A percentile compares a stretch with the other conserved stretches of the same genome.
Evolutionary conservation across 2,329 filamentous ascomycete genomes (phyloP).

Genomic region (Fusarium sulawesiense): DNA sequence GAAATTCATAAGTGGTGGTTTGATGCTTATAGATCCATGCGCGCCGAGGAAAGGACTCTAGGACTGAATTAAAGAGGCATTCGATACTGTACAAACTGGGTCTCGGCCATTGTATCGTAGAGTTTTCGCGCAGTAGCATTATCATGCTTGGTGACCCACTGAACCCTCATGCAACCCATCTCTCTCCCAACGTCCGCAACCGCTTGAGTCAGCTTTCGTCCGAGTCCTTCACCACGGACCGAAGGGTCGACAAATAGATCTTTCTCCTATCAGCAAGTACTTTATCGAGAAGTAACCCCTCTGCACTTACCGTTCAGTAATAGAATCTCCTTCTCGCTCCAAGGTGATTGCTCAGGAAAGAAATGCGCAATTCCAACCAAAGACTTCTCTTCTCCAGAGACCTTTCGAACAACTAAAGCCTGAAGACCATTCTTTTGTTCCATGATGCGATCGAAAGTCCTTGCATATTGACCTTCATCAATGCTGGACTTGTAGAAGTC

Average conservation of each 20-base stretch:
- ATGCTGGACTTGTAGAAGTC: conserved; percentile 28
- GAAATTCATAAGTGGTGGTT: conserved; percentile 28
- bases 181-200: conserved; percentile 26
- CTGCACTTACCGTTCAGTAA: conserved; percentile 17
- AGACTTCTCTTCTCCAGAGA: neutral
- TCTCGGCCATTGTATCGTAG: conserved; percentile 33
- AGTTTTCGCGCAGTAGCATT: conserved; percentile 18
- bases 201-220: conserved; percentile 20
- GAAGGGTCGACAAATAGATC: conserved; percentile 24
- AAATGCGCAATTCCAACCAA: conserved; percentile 31
- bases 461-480: conserved; percentile 18
- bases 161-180: conserved; percentile 23
- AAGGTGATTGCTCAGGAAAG: conserved; percentile 35
- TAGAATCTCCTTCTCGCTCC: conserved; percentile 34
- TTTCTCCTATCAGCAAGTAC: neutral
- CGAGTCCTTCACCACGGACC: conserved; percentile 9
- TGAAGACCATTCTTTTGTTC: conserved; percentile 14
- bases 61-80: neutral
- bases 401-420: conserved; percentile 13
- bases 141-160: conserved; percentile 36
- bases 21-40: conserved; percentile 8
- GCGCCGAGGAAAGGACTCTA: neutral
- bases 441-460: conserved; percentile 27
- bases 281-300: accelerated
- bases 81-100: conserved; percentile 30